Evolutionary conservation across 176 grass and related monocot species (phyloP).

Genomic region (Phoenix roebelenii): DNA sequence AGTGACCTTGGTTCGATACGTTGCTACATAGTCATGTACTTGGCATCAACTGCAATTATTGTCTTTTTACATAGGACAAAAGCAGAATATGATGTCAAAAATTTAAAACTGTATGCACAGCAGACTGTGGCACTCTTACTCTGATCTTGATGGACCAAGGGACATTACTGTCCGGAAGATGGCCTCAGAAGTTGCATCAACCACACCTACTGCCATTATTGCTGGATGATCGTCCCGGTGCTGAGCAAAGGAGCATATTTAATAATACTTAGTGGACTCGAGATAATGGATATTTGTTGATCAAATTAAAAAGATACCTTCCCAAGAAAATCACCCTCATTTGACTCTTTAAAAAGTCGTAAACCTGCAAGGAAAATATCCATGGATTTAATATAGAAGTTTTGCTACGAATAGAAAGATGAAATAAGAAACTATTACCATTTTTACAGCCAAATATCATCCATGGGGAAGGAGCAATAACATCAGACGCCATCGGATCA

Average conservation of each 20-base stretch:
- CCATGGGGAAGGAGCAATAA: slow-evolving; percentile 89
- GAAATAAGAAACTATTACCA: slow-evolving; percentile 36
- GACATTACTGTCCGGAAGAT: slow-evolving; percentile 19
- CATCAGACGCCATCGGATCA: slow-evolving; percentile 83
- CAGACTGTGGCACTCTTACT: slow-evolving; percentile 9
- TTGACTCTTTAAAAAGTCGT: slow-evolving; percentile 90
- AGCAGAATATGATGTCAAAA: too few species aligned
- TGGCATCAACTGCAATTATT: too few species aligned
- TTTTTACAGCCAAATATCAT: slow-evolving; percentile 91
- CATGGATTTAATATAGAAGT: slow-evolving; percentile 2
- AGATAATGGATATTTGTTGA: neutral
- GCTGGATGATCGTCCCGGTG: slow-evolving; percentile 16
- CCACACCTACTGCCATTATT: slow-evolving; percentile 24
- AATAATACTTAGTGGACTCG: slow-evolving; percentile 2
- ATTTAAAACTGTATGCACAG: too few species aligned
- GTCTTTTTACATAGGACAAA: too few species aligned
- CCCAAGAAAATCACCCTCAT: slow-evolving; percentile 58
- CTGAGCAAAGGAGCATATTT: slow-evolving; percentile 9
- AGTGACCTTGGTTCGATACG: too few species aligned
- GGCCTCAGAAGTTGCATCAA: slow-evolving; percentile 15
- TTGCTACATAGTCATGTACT: too few species aligned
- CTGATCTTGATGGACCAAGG: slow-evolving; percentile 29
- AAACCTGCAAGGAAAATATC: slow-evolving; percentile 32
- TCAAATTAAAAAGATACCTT: slow-evolving; percentile 18
- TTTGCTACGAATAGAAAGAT: neutral